Percentiles rank a stretch among this genome's conserved stretches.
Evolutionary conservation across 495 filamentous ascomycete genomes (phyloP).

Genomic region (Penicillium cosmopolitanum): DNA sequence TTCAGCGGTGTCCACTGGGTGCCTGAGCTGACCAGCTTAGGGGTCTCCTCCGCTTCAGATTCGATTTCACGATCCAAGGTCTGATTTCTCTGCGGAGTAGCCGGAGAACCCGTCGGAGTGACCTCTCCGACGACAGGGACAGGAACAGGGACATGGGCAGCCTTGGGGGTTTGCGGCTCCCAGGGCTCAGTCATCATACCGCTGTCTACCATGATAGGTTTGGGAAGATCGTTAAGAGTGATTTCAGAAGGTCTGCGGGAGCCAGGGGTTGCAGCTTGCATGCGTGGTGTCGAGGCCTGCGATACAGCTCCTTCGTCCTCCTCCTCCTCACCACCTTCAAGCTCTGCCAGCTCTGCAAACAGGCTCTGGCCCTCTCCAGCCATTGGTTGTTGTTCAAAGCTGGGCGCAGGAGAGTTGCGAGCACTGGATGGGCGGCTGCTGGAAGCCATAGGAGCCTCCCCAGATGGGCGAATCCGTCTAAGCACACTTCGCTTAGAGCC

Average conservation of each 20-base stretch:
- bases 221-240: conserved; percentile 30
- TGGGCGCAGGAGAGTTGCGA: conserved; percentile 54
- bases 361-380: conserved; percentile 73
- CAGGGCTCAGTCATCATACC: conserved; percentile 88
- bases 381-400: conserved; percentile 48
- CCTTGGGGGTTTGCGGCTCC: conserved; percentile 26
- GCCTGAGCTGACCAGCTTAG: conserved; percentile 35
- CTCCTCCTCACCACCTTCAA: conserved; percentile 68
- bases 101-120: conserved; percentile 13
- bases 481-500: conserved; percentile 64
- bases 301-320: conserved; percentile 56
- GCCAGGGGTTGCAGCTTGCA: conserved; percentile 37
- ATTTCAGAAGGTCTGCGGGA: conserved; percentile 46
- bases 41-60: conserved; percentile 20
- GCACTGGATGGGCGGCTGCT: conserved; percentile 52
- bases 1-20: conserved; percentile 45
- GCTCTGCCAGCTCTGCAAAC: conserved; percentile 84
- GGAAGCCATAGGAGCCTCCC: conserved; percentile 62
- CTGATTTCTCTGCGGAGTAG: conserved; percentile 26
- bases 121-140: conserved; percentile 8
- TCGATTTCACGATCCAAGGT: conserved; percentile 25
- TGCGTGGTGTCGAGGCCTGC: conserved; percentile 55
- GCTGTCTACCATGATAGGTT: conserved; percentile 71
- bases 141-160: conserved; percentile 2
- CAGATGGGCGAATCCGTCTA: conserved; percentile 65